phyloP scores from a whole-genome alignment of 176 grass and related monocot genomes.

The Alopecurus myosuroides region DNA sequence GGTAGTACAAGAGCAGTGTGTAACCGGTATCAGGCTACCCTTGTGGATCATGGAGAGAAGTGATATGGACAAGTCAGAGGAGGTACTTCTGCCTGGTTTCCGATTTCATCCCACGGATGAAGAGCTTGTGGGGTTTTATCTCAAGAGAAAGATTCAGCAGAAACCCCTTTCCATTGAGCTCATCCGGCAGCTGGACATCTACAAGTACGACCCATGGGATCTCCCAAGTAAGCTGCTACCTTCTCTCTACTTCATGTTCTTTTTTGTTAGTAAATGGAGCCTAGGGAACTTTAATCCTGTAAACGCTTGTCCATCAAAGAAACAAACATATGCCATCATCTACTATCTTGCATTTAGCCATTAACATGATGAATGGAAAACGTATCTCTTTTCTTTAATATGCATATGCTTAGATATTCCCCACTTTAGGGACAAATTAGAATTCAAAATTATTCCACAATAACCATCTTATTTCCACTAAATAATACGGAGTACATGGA shows the following conservation, averaged over 20 bases:
- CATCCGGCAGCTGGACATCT: constrained; percentile 61
- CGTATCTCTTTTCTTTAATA: not conserved
- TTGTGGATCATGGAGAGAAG: constrained; percentile 33
- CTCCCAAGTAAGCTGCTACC: constrained; percentile 53
- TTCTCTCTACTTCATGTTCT: not conserved
- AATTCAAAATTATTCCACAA: not conserved
- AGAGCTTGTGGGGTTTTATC: constrained; percentile 57
- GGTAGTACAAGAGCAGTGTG: constrained; percentile 21
- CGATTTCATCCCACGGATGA: constrained; percentile 75
- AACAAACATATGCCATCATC: constrained; percentile 2
- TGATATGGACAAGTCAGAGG: constrained; percentile 49
- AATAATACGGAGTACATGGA: not conserved
- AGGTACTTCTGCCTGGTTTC: constrained; percentile 59
- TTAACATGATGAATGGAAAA: not conserved
- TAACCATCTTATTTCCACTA: not conserved
- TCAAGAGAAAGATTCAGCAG: constrained; percentile 62
- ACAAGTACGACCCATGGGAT: constrained; percentile 78
- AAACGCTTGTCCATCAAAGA: not conserved
- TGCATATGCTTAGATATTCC: not conserved
- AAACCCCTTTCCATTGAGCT: constrained; percentile 56
- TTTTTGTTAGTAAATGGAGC: not conserved
- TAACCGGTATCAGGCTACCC: not conserved
- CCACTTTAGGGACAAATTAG: not conserved
- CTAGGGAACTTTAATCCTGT: constrained; percentile 6
- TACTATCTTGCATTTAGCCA: not conserved